phyloP scores from a whole-genome alignment of 2,329 filamentous ascomycete genomes.

The Penicillium olsonii region DNA sequence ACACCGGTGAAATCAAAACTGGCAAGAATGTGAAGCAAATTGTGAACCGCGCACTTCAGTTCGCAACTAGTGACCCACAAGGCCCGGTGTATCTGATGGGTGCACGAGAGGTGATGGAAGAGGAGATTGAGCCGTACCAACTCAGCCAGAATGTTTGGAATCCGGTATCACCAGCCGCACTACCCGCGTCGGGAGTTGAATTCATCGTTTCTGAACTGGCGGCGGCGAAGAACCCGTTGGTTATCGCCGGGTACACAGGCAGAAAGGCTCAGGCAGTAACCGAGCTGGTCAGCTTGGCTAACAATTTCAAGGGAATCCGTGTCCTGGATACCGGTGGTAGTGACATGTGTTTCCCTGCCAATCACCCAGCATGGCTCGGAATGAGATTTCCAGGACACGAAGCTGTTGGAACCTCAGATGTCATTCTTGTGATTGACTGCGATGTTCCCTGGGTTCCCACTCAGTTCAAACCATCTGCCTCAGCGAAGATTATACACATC shows the following conservation, averaged over 20 bases:
- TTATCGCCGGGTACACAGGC: slow-evolving; percentile 55
- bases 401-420: slow-evolving; percentile 72
- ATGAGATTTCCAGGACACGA: slow-evolving; percentile 74
- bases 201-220: slow-evolving; percentile 48
- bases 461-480: slow-evolving; percentile 59
- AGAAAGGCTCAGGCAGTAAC: slow-evolving; percentile 46
- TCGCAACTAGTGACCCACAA: slow-evolving; percentile 73
- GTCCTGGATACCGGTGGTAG: slow-evolving; percentile 56
- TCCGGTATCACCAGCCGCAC: slow-evolving; percentile 66
- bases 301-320: slow-evolving; percentile 50
- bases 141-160: slow-evolving; percentile 71
- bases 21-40: slow-evolving; percentile 87
- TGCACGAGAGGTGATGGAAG: slow-evolving; percentile 80
- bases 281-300: slow-evolving; percentile 49
- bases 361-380: slow-evolving; percentile 63
- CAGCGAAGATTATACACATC: slow-evolving; percentile 64
- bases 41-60: slow-evolving; percentile 80
- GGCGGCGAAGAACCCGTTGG: slow-evolving; percentile 49
- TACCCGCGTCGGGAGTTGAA: slow-evolving; percentile 52
- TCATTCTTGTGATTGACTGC: slow-evolving; percentile 82
- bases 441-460: slow-evolving; percentile 95
- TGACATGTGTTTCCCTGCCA: slow-evolving; percentile 53
- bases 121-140: slow-evolving; percentile 73
- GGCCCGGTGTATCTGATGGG: slow-evolving; percentile 80
- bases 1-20: slow-evolving; percentile 78